Evolutionary conservation across 176 grass and related monocot genomes (phyloP).

Genomic region (Phyllostachys edulis): DNA sequence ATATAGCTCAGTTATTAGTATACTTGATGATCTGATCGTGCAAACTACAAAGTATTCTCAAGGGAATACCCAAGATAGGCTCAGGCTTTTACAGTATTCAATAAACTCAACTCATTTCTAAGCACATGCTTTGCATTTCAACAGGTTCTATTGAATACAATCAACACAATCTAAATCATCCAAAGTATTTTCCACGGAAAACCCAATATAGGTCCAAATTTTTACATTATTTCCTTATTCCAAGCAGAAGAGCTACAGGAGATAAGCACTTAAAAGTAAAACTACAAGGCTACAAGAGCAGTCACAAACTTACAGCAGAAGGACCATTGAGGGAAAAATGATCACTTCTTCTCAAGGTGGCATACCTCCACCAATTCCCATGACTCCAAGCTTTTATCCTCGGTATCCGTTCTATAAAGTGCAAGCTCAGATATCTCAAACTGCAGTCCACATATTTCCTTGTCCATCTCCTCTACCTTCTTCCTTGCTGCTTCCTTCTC

Average conservation of each 20-base stretch:
- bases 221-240: slow-evolving; percentile 27
- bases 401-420: slow-evolving; percentile 70
- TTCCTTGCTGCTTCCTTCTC: slow-evolving; percentile 72
- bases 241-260: neutral
- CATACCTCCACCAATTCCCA: slow-evolving; percentile 83
- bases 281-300: neutral
- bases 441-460: slow-evolving; percentile 58
- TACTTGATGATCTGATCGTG: neutral
- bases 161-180: neutral
- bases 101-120: neutral
- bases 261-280: neutral
- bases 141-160: slow-evolving; percentile 11
- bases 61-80: neutral
- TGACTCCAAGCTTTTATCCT: slow-evolving; percentile 91
- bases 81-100: neutral
- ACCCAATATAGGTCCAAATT: neutral
- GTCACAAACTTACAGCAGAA: slow-evolving; percentile 32
- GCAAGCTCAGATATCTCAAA: slow-evolving; percentile 72
- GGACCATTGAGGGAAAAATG: neutral
- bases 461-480: slow-evolving; percentile 71
- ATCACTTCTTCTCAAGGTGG: slow-evolving; percentile 59
- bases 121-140: neutral
- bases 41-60: slow-evolving; percentile 15
- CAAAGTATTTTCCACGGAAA: slow-evolving; percentile 8
- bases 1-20: slow-evolving; percentile 27